Evolutionary conservation across 2,329 filamentous ascomycete genomes (phyloP).

Genomic region (Achaetomium macrosporum): DNA sequence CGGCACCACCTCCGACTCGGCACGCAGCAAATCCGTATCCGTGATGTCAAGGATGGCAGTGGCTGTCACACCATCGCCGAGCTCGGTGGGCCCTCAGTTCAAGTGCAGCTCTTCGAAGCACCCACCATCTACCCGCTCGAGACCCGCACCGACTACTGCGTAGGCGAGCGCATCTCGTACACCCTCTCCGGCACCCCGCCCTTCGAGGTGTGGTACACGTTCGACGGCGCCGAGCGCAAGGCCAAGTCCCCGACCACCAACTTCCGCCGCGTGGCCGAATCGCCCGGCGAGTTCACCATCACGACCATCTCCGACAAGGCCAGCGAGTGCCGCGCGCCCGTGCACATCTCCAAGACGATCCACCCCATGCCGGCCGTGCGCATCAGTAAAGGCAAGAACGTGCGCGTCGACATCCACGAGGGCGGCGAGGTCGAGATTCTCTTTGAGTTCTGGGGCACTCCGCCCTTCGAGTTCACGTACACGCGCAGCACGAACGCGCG

Average conservation of each 20-base stretch:
- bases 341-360: constrained; percentile 74
- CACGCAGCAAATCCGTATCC: constrained; percentile 82
- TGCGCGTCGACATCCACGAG: constrained; percentile 90
- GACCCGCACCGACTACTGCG: constrained; percentile 80
- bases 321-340: constrained; percentile 76
- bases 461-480: constrained; percentile 97
- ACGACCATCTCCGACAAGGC: constrained; percentile 82
- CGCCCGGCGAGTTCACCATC: constrained; percentile 81
- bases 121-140: constrained; percentile 87
- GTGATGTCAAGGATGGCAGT: constrained; percentile 79
- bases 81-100: constrained; percentile 66
- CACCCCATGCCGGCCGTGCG: constrained; percentile 89
- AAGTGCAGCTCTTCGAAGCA: constrained; percentile 88
- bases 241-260: constrained; percentile 73
- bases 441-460: constrained; percentile 92
- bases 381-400: constrained; percentile 76
- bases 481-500: constrained; percentile 80
- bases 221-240: constrained; percentile 71
- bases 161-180: constrained; percentile 90
- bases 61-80: constrained; percentile 80
- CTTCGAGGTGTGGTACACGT: constrained; percentile 89
- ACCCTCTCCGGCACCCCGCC: constrained; percentile 85
- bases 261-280: constrained; percentile 90
- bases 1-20: constrained; percentile 79
- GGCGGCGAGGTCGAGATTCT: constrained; percentile 88